phyloP scores from a whole-genome alignment of 208 protist genomes.

The Acanthamoeba culbertsoni region DNA sequence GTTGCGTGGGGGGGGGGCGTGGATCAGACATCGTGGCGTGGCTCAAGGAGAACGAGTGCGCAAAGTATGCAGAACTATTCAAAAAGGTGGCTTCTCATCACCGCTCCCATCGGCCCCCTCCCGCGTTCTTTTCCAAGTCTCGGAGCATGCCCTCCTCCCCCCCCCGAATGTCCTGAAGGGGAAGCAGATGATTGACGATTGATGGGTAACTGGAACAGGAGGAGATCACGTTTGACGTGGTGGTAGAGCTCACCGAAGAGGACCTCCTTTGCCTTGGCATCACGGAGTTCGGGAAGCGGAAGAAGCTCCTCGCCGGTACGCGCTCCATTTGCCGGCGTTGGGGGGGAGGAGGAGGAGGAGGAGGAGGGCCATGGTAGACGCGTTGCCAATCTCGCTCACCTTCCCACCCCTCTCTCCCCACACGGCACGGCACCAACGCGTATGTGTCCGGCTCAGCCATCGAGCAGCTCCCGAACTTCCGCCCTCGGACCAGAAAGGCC shows the following conservation, averaged over 20 bases:
- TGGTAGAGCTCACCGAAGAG: neutral
- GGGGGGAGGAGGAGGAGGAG: no score
- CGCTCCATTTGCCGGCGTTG: no score
- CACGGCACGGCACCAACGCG: neutral
- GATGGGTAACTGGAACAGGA: no score
- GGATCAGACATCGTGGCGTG: neutral
- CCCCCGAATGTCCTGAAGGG: no score
- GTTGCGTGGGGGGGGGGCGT: no score
- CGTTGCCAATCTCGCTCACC: no score
- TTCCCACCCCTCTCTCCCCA: neutral
- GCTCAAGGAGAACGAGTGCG: neutral
- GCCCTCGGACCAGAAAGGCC: neutral
- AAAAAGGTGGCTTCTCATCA: neutral
- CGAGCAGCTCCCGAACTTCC: neutral
- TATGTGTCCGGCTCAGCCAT: neutral
- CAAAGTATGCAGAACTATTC: neutral
- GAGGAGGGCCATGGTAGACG: no score
- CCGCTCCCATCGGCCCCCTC: no score
- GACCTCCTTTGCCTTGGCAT: neutral
- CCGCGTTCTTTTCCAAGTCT: no score
- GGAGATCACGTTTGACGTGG: constrained; percentile 17
- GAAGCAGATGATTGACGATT: no score
- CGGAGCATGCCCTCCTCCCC: no score
- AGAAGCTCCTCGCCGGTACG: neutral
- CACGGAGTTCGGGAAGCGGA: neutral